Base-by-base conservation (phyloP, 2,329 filamentous ascomycete genomes). In the Chrysoporthe deuterocubensis region DNA sequence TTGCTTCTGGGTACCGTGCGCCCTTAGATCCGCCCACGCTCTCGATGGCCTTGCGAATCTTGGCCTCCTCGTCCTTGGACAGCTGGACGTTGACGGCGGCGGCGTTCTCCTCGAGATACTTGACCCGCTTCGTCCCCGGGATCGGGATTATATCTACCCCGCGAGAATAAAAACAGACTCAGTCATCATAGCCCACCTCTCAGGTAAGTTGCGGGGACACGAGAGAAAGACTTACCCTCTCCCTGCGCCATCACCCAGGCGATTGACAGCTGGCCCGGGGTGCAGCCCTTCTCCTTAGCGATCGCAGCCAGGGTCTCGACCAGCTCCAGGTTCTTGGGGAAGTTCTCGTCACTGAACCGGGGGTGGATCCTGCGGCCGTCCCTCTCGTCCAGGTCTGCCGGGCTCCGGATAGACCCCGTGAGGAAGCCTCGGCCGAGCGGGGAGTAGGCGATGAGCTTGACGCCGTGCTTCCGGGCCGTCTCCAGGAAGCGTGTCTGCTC, bases 341-440 rank as follows among this genome's bases (percentile, higher is more conserved):
- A 87, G 70, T 84, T 82, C 67, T 83, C 80, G 11, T 77, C 74
- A 40, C 76, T 79, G 70, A 83, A 84, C 3, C 81, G 77, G 1
- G 83, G 83, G 56, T 80, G 73, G 16, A 67, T 48, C 16, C 74
- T 75, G 9, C 81, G 77, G n/a, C 76, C 70, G 71, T 87, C 84
- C n/a, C 59, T 69, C n/a, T 70, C 66, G 13, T 74, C 76, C 40
- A 87, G 79, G 71, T 87, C 84, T 7, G 77, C 78, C 0, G 75
- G 76, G 40, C 76, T 81, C 56, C 78, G 77, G 71, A 84, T 81
- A 1, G 78, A 71, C 6, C 84, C 85, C 1, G 83, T 82, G 14
- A 88, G 73, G 70, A 88, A 79, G 1, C 86, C 86, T 3, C 85
- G 81, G 8, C 85, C 85, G 7, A 89, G 81, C 1, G 87, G 87